Percentiles rank a stretch among this genome's conserved stretches.
These are phyloP conservation scores for Aspergillus flavus DNA, from an alignment of 2,329 filamentous ascomycete species.

Conservation along the genomic window DNA sequence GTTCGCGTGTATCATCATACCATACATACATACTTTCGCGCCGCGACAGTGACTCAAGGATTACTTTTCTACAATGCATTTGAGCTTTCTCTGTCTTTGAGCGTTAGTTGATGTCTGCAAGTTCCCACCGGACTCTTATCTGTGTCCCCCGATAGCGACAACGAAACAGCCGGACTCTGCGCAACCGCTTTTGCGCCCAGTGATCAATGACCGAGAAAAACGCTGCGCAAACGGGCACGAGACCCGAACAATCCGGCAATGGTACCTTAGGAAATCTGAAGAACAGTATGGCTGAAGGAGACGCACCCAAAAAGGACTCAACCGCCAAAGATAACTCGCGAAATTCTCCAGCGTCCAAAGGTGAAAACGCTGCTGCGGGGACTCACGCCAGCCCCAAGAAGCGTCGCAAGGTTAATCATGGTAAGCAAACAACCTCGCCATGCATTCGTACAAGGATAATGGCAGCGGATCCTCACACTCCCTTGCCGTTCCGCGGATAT, in stretches of 20 bases:
- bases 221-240: conserved; percentile 25
- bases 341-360: conserved; percentile 33
- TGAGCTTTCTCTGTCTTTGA: not conserved
- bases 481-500: conserved; percentile 20
- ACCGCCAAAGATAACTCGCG: conserved; percentile 31
- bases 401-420: conserved; percentile 86
- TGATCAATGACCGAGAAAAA: conserved; percentile 36
- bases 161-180: conserved; percentile 22
- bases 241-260: conserved; percentile 33
- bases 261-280: conserved; percentile 27
- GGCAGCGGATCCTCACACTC: conserved; percentile 16
- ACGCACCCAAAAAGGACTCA: conserved; percentile 30
- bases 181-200: conserved; percentile 26
- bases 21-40: conserved; percentile 13
- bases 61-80: conserved; percentile 1
- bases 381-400: conserved; percentile 68
- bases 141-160: conserved; percentile 23
- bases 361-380: conserved; percentile 36
- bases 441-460: conserved; percentile 30
- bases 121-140: conserved; percentile 24
- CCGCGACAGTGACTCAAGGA: conserved; percentile 9
- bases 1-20: conserved; percentile 17
- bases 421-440: conserved; percentile 56
- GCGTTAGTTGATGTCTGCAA: conserved; percentile 30
- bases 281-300: conserved; percentile 21